A percentile compares a stretch with the other conserved stretches of the same genome.
Conservation (phyloP, 2,329 filamentous ascomycete genomes). For the Leptoxyphium fumago region DNA sequence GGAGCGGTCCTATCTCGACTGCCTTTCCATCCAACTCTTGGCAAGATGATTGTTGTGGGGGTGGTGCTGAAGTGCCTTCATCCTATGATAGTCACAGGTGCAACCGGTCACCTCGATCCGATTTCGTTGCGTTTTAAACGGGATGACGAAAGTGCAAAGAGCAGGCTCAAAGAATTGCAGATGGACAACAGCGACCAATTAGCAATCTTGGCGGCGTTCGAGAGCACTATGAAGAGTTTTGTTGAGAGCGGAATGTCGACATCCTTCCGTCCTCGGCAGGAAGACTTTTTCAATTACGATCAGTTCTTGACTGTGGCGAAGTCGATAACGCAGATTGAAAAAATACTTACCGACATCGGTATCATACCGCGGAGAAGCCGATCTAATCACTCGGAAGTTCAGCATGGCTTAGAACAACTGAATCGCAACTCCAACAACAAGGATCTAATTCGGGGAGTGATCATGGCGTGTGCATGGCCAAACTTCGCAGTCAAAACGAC, state of each 20-base stretch:
- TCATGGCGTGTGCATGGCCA: slow-evolving; percentile 29
- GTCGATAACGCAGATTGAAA: slow-evolving; percentile 19
- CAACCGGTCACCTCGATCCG: slow-evolving; percentile 19
- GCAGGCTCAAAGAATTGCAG: slow-evolving; percentile 1
- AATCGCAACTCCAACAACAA: slow-evolving; percentile 32
- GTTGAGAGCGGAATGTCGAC: slow-evolving; percentile 16
- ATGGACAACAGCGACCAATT: slow-evolving; percentile 32
- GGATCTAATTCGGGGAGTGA: slow-evolving; percentile 32
- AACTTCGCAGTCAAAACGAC: slow-evolving; percentile 26
- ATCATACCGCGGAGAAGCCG: slow-evolving; percentile 16
- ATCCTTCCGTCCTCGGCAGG: slow-evolving; percentile 7
- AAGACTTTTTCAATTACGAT: slow-evolving; percentile 20
- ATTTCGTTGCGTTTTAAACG: slow-evolving; percentile 20
- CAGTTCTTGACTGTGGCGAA: slow-evolving; percentile 22
- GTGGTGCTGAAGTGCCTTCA: slow-evolving; percentile 38
- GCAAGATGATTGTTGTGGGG: slow-evolving; percentile 37
- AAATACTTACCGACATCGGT: slow-evolving; percentile 22
- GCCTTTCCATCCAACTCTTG: slow-evolving; percentile 30
- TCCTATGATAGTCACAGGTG: slow-evolving; percentile 32
- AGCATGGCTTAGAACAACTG: slow-evolving; percentile 9
- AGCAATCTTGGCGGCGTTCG: slow-evolving; percentile 29
- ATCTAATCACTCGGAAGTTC: slow-evolving; percentile 16
- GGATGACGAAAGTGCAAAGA: slow-evolving; percentile 20
- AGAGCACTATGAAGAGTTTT: slow-evolving; percentile 20
- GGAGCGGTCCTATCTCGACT: slow-evolving; percentile 28